These are phyloP conservation scores for Ogataea hybrid DNA, from an alignment of 1,139 yeast species.

Conservation along the genomic window DNA sequence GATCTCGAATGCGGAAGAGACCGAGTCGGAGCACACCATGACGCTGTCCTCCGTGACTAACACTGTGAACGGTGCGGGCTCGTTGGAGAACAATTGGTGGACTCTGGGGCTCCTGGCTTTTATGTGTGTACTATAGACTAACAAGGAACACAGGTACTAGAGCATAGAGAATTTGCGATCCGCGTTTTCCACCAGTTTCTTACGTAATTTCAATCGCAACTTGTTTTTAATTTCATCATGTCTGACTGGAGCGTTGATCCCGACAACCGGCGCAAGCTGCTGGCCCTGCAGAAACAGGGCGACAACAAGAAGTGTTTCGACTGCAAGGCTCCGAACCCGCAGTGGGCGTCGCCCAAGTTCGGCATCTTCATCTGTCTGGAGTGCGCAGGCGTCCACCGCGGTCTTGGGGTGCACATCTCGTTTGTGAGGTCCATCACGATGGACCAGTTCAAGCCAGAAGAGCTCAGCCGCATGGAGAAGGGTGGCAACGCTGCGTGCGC, in stretches of 20 bases:
- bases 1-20: conserved; percentile 29
- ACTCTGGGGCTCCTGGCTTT: conserved; percentile 2
- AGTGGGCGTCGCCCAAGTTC: conserved; percentile 98
- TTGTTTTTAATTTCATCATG: conserved; percentile 17
- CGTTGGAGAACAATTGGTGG: conserved; percentile 2
- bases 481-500: conserved; percentile 88
- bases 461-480: conserved; percentile 83
- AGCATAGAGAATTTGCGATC: background rate
- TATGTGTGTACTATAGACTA: background rate
- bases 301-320: conserved; percentile 90
- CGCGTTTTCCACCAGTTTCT: no score
- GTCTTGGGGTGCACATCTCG: conserved; percentile 94
- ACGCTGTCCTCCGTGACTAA: conserved; percentile 22
- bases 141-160: background rate
- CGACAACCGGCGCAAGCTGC: conserved; percentile 78
- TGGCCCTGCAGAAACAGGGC: conserved; percentile 77
- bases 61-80: conserved; percentile 7
- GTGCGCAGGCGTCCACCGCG: conserved; percentile 96
- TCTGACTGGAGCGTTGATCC: conserved; percentile 84
- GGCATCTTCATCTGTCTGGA: conserved; percentile 96
- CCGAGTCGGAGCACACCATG: conserved; percentile 13
- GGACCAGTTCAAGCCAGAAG: conserved; percentile 96
- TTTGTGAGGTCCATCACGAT: conserved; percentile 95
- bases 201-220: no score
- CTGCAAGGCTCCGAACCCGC: conserved; percentile 94